Percentiles rank a stretch among this genome's conserved stretches.
Conservation (phyloP, 2,329 filamentous ascomycete species). For the Chaetomium olivaceum region DNA sequence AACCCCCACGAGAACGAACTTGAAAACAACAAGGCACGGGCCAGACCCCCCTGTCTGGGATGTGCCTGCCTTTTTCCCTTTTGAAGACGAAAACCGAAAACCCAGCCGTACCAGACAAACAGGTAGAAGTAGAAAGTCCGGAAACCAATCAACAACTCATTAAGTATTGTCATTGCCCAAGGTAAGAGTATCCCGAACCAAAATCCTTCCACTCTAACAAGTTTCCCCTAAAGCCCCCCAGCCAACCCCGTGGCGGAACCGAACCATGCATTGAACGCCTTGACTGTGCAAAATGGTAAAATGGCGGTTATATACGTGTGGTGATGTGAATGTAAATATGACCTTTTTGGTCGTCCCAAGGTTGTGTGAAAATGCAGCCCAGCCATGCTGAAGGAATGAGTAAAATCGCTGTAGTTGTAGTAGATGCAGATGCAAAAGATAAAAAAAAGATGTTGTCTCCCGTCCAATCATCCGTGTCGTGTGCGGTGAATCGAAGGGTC, state of each 20-base stretch:
- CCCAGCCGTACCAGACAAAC: background rate
- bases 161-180: slow-evolving; percentile 17
- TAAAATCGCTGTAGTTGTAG: slow-evolving; percentile 7
- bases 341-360: background rate
- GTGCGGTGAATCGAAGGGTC: background rate
- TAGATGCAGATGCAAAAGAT: slow-evolving; percentile 3
- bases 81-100: background rate
- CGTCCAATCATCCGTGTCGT: background rate
- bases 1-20: background rate
- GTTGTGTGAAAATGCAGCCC: background rate
- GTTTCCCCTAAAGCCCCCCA: background rate
- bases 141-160: slow-evolving; percentile 3
- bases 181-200: background rate
- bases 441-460: background rate
- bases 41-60: background rate
- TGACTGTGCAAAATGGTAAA: background rate
- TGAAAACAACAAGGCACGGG: background rate
- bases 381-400: background rate
- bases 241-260: background rate
- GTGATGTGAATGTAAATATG: background rate
- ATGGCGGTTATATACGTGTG: slow-evolving; percentile 8
- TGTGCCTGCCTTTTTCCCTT: background rate
- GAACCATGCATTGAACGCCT: slow-evolving; percentile 5
- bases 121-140: background rate
- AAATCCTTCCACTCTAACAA: background rate